Percentiles rank a stretch among this genome's conserved stretches.
phyloP scores from a whole-genome alignment of 2,329 filamentous ascomycete genomes.

The Botrytis tulipae region DNA sequence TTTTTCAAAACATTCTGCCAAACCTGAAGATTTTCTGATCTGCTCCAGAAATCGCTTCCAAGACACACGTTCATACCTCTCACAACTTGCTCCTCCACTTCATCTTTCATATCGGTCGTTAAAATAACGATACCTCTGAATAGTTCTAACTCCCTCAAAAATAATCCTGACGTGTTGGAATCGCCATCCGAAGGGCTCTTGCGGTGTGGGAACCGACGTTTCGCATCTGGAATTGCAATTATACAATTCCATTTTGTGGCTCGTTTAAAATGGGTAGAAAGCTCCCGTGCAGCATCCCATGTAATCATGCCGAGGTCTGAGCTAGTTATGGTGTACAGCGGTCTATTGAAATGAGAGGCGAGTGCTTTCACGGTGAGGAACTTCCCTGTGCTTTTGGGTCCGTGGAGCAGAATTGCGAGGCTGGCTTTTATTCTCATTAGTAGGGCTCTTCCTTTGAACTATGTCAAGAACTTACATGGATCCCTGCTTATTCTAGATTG shows the following conservation, averaged over 20 bases:
- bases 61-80: neutral
- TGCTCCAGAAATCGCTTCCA: neutral
- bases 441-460: neutral
- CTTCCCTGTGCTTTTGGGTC: neutral
- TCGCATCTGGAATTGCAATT: neutral
- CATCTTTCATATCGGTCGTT: neutral
- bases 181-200: neutral
- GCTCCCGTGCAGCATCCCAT: neutral
- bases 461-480: neutral
- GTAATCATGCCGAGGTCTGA: neutral
- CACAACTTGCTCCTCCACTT: neutral
- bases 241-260: conserved; percentile 15
- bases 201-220: neutral
- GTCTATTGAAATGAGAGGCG: neutral
- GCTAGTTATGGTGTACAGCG: neutral
- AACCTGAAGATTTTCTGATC: neutral
- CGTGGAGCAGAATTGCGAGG: conserved; percentile 10
- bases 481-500: fast-evolving
- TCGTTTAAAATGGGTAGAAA: neutral
- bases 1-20: neutral
- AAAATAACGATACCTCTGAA: conserved; percentile 2
- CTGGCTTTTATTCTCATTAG: neutral
- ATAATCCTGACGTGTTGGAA: neutral
- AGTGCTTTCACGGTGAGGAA: neutral
- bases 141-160: neutral